Evolutionary conservation across 192 early-diverging fungal species (phyloP).

Genomic region (Backusella liffmaniae): DNA sequence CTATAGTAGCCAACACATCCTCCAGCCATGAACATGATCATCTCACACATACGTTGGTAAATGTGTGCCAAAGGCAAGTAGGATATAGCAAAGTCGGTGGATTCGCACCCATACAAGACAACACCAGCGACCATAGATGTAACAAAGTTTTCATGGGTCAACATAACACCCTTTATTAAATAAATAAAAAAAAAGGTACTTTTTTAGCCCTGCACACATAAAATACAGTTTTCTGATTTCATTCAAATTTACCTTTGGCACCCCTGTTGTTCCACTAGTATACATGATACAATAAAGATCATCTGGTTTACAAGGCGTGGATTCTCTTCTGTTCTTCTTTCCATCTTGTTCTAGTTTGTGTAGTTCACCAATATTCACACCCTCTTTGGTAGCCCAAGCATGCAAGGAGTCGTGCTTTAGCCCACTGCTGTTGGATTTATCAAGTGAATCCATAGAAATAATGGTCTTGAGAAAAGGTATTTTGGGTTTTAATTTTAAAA

Average conservation of each 20-base stretch:
- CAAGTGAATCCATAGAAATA: conserved; percentile 57
- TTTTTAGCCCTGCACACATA: background rate
- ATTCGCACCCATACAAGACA: background rate
- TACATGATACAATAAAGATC: conserved; percentile 74
- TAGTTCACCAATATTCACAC: conserved; percentile 42
- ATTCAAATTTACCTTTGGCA: conserved; percentile 52
- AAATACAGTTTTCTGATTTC: background rate
- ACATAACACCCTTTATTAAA: conserved; percentile 48
- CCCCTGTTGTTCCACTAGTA: conserved; percentile 82
- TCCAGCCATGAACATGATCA: conserved; percentile 51
- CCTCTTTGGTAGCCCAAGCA: conserved; percentile 40
- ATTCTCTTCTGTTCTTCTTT: conserved; percentile 41
- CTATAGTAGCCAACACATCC: conserved; percentile 69
- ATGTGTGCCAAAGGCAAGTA: conserved; percentile 91
- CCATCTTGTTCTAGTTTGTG: conserved; percentile 53
- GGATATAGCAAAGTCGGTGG: conserved; percentile 39
- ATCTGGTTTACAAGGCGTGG: conserved; percentile 52
- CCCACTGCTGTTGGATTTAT: background rate
- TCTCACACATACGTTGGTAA: conserved; percentile 66
- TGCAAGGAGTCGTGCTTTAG: conserved; percentile 15
- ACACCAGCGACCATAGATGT: conserved; percentile 29
- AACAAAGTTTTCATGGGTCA: conserved; percentile 68
- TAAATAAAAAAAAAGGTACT: background rate
- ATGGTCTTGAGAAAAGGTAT: conserved; percentile 67
- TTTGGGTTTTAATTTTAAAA: conserved; percentile 54